These are phyloP conservation scores for Aspergillus olivimuriae DNA, from an alignment of 495 filamentous ascomycete genomes.

Conservation along the genomic window DNA sequence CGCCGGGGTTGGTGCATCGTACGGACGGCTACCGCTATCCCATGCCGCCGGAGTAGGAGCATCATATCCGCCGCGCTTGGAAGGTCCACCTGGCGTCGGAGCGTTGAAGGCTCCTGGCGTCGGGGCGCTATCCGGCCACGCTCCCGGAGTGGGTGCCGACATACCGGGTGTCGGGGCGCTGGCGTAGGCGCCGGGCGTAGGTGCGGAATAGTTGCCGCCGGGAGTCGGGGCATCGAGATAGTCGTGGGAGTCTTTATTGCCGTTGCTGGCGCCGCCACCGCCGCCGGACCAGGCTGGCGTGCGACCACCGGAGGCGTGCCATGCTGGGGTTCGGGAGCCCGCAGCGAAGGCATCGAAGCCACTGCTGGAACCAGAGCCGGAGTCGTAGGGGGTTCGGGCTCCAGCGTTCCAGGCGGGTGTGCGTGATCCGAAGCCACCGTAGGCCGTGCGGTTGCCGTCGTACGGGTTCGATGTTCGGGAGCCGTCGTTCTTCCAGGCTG, in stretches of 20 bases:
- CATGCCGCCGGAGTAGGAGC: slow-evolving; percentile 56
- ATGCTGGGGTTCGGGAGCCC: slow-evolving; percentile 70
- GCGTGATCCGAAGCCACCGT: slow-evolving; percentile 39
- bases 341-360: slow-evolving; percentile 67
- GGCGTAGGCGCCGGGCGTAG: slow-evolving; percentile 42
- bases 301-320: slow-evolving; percentile 47
- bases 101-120: slow-evolving; percentile 60
- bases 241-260: slow-evolving; percentile 45
- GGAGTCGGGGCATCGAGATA: slow-evolving; percentile 79
- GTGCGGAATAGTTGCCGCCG: slow-evolving; percentile 52
- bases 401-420: slow-evolving; percentile 55
- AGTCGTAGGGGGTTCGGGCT: slow-evolving; percentile 67
- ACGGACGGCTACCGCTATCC: slow-evolving; percentile 43
- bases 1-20: slow-evolving; percentile 73
- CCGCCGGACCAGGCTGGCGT: slow-evolving; percentile 44
- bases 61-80: slow-evolving; percentile 39
- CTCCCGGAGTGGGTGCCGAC: slow-evolving; percentile 75
- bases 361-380: slow-evolving; percentile 45
- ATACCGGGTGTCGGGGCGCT: slow-evolving; percentile 66
- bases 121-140: slow-evolving; percentile 55
- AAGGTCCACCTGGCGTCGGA: slow-evolving; percentile 46
- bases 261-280: slow-evolving; percentile 15
- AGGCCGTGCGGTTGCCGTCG: slow-evolving; percentile 72
- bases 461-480: slow-evolving; percentile 72
- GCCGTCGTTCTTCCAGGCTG: slow-evolving; percentile 68